These are phyloP conservation scores for Rhynchospora tenuis DNA, from an alignment of 176 grass and related monocot species.

Conservation along the genomic window DNA sequence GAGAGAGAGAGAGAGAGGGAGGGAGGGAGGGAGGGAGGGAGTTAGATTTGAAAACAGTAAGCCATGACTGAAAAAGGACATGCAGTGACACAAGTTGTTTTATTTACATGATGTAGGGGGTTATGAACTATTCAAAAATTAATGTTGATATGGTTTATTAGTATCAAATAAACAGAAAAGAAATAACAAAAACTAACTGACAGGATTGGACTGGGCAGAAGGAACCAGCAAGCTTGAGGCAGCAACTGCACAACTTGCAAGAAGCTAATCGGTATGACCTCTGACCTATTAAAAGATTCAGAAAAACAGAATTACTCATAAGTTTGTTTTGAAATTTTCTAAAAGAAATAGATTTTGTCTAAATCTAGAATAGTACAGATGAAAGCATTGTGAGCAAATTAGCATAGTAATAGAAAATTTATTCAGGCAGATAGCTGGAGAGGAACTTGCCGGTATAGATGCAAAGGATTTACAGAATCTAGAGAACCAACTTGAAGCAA, in stretches of 20 bases:
- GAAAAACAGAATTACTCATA: not conserved
- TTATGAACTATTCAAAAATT: too few relatives aligned
- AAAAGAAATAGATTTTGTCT: too few relatives aligned
- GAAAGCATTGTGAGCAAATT: too few relatives aligned
- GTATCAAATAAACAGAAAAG: not conserved
- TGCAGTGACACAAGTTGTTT: too few relatives aligned
- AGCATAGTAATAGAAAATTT: not conserved
- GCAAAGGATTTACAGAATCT: conserved; percentile 4
- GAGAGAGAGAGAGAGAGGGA: not conserved
- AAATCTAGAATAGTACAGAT: too few relatives aligned
- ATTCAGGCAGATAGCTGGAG: conserved; percentile 7
- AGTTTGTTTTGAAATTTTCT: not conserved
- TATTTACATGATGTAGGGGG: too few relatives aligned
- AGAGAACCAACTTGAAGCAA: conserved; percentile 18
- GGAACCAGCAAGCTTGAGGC: conserved; percentile 28
- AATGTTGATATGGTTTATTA: not conserved
- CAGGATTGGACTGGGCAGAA: conserved; percentile 6
- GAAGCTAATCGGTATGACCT: conserved; percentile 13
- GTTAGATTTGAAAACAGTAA: too few relatives aligned
- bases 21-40: too few relatives aligned
- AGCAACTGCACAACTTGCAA: conserved; percentile 28
- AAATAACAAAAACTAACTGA: not conserved
- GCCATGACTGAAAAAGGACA: too few relatives aligned
- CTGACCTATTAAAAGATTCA: not conserved
- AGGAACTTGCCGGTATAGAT: conserved; percentile 2